Conservation (phyloP, 2,329 filamentous ascomycete species). For the Fusarium dlaminii region DNA sequence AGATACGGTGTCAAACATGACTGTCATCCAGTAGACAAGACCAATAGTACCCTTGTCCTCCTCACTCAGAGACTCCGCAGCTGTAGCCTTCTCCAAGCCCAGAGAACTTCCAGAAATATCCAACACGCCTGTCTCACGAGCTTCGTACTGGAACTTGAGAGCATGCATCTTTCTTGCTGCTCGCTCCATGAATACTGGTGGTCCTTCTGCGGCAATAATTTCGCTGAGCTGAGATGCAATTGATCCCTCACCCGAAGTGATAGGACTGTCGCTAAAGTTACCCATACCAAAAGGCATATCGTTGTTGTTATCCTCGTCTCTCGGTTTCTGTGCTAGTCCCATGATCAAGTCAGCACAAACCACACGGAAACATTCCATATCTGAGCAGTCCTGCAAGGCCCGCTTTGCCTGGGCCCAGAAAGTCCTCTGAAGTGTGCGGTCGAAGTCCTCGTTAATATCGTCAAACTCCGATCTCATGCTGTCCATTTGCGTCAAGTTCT, state of each 20-base stretch:
- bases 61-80: constrained; percentile 38
- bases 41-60: constrained; percentile 58
- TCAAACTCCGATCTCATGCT: constrained; percentile 39
- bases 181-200: constrained; percentile 47
- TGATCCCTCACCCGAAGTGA: constrained; percentile 35
- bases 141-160: constrained; percentile 49
- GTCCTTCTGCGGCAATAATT: constrained; percentile 43
- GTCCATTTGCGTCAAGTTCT: constrained; percentile 36
- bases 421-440: constrained; percentile 49
- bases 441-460: constrained; percentile 48
- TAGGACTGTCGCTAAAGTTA: constrained; percentile 32
- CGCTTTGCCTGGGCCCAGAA: constrained; percentile 52
- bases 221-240: constrained; percentile 46
- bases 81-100: constrained; percentile 37
- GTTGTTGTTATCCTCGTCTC: constrained; percentile 37
- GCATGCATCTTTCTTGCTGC: constrained; percentile 52
- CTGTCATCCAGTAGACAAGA: constrained; percentile 67
- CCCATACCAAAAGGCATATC: constrained; percentile 22
- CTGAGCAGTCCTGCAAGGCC: constrained; percentile 49
- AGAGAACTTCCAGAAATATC: constrained; percentile 40
- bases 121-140: constrained; percentile 40
- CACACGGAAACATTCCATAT: constrained; percentile 53
- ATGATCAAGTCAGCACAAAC: constrained; percentile 54
- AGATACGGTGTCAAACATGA: constrained; percentile 69
- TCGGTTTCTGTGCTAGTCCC: constrained; percentile 50